These are phyloP conservation scores for Cladosporium sp. DNA, from an alignment of 2,329 filamentous ascomycete species.

Conservation along the genomic window DNA sequence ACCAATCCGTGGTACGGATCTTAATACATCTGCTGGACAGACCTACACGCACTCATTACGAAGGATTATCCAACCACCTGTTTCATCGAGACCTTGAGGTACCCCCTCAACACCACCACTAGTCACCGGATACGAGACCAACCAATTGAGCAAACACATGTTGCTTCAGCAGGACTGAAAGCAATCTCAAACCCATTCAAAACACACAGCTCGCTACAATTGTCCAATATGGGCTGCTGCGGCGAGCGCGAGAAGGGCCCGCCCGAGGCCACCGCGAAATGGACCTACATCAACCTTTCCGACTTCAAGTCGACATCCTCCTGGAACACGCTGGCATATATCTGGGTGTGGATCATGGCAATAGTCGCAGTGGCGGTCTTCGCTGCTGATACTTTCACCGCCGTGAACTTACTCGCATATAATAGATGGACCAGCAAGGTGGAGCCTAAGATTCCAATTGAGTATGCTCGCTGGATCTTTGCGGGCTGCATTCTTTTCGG, in stretches of 20 bases:
- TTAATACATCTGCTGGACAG: slow-evolving; percentile 11
- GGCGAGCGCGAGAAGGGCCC: slow-evolving; percentile 34
- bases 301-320: slow-evolving; percentile 85
- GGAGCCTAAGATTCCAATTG: slow-evolving; percentile 69
- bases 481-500: slow-evolving; percentile 87
- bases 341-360: slow-evolving; percentile 76
- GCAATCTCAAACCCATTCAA: not conserved
- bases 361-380: slow-evolving; percentile 79
- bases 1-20: not conserved
- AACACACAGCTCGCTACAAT: not conserved
- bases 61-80: not conserved
- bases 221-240: slow-evolving; percentile 31
- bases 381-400: slow-evolving; percentile 85
- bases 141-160: not conserved
- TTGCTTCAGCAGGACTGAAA: slow-evolving; percentile 14
- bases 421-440: slow-evolving; percentile 84
- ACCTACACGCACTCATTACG: not conserved
- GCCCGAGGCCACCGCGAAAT: slow-evolving; percentile 55
- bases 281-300: slow-evolving; percentile 74
- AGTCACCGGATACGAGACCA: not conserved
- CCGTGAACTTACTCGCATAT: slow-evolving; percentile 84
- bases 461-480: slow-evolving; percentile 91
- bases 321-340: slow-evolving; percentile 73
- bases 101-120: no score
- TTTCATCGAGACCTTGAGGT: no score